Evolutionary conservation across 2,329 filamentous ascomycete genomes (phyloP).

Genomic region (Penicillium sp.): DNA sequence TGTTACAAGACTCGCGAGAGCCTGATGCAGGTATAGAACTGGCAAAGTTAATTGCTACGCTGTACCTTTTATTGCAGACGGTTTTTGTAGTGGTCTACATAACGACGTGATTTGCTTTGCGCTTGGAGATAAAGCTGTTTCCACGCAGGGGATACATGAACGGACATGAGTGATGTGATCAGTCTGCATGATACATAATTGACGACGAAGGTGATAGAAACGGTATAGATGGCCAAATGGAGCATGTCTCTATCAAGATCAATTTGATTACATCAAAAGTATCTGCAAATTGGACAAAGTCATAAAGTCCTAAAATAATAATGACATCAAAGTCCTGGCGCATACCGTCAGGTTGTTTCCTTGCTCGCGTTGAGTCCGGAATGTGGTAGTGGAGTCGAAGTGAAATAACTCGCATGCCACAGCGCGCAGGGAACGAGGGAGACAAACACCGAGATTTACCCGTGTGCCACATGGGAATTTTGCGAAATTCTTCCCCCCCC

Average conservation of each 20-base stretch:
- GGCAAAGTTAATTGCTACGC: constrained; percentile 46
- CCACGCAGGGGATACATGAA: constrained; percentile 40
- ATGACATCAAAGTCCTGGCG: background rate
- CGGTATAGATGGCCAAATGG: background rate
- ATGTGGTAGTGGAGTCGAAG: background rate
- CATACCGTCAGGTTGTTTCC: background rate
- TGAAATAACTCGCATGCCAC: background rate
- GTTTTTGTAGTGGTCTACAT: too few species aligned
- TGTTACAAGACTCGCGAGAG: constrained; percentile 44
- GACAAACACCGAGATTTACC: background rate
- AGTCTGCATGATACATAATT: background rate
- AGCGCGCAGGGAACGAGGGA: background rate
- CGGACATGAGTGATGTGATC: constrained; percentile 6
- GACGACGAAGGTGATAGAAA: background rate
- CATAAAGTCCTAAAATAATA: background rate
- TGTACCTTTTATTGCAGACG: constrained; percentile 44
- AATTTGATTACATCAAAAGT: background rate
- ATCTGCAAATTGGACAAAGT: background rate
- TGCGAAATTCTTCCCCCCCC: too few species aligned
- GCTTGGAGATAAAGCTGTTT: constrained; percentile 36
- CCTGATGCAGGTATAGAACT: constrained; percentile 55
- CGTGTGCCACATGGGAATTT: background rate
- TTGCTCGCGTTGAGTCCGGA: background rate
- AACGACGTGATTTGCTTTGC: constrained; percentile 19
- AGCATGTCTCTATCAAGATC: background rate